These are phyloP conservation scores for Canavalia ensiformis DNA, from an alignment of 306 rosid species.

Conservation along the genomic window DNA sequence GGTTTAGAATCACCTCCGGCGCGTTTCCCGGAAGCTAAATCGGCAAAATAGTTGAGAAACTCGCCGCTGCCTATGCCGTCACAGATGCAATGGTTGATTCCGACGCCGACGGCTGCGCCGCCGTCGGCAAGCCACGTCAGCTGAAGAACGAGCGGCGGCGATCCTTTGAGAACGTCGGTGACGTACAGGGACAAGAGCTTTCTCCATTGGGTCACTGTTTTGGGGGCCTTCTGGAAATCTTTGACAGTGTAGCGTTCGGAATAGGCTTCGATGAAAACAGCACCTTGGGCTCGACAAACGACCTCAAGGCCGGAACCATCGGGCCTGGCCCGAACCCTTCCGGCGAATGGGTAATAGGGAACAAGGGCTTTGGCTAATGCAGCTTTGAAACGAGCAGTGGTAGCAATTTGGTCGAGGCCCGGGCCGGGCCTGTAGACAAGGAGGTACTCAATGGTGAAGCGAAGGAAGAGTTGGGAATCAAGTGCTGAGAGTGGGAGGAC, in stretches of 20 bases:
- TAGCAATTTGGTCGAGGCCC: constrained; percentile 42
- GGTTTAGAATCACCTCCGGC: constrained; percentile 40
- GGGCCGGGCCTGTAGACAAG: constrained; percentile 58
- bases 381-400: constrained; percentile 53
- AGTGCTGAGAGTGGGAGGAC: constrained; percentile 73
- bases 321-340: constrained; percentile 61
- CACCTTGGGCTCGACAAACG: constrained; percentile 77
- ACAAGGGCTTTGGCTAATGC: constrained; percentile 76
- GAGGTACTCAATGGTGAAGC: constrained; percentile 88
- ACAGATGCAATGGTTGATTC: constrained; percentile 77
- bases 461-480: constrained; percentile 92
- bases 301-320: constrained; percentile 69
- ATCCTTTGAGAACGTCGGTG: constrained; percentile 76
- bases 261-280: constrained; percentile 71
- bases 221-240: constrained; percentile 74
- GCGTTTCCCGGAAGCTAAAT: constrained; percentile 55
- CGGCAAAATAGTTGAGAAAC: constrained; percentile 72
- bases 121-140: constrained; percentile 89
- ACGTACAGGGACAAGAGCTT: constrained; percentile 68
- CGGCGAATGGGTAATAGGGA: constrained; percentile 77
- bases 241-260: constrained; percentile 50
- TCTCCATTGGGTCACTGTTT: constrained; percentile 68
- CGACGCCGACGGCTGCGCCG: constrained; percentile 72
- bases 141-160: constrained; percentile 79
- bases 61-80: constrained; percentile 88